These are phyloP conservation scores for Pistacia integerrima DNA, from an alignment of 345 rosid genomes.

Conservation along the genomic window DNA sequence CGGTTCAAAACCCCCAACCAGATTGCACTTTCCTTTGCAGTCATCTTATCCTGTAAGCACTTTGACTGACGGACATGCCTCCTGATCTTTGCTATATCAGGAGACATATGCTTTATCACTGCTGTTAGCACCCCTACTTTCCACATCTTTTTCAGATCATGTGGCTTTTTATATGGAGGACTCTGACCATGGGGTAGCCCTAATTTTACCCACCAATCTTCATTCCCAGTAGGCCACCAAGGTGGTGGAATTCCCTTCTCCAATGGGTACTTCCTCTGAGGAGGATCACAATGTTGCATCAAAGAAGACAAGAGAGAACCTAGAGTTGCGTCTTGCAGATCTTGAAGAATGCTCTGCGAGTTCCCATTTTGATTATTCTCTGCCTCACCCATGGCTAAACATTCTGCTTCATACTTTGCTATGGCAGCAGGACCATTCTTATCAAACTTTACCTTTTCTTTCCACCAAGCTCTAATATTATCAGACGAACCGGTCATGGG, in stretches of 20 bases:
- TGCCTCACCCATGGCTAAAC: constrained; percentile 60
- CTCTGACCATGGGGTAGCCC: constrained; percentile 64
- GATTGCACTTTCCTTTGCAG: constrained; percentile 97
- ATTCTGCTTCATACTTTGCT: constrained; percentile 75
- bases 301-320: constrained; percentile 93
- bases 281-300: constrained; percentile 99
- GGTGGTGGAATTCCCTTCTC: constrained; percentile 92
- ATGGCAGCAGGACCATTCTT: constrained; percentile 98
- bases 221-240: constrained; percentile 98
- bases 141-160: constrained; percentile 99
- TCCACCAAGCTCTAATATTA: constrained; percentile 98
- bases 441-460: constrained; percentile 96
- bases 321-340: constrained; percentile 96
- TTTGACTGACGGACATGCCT: constrained; percentile 92
- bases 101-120: constrained; percentile 96
- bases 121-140: constrained; percentile 96
- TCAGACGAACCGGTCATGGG: constrained; percentile 96
- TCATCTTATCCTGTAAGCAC: constrained; percentile 99
- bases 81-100: constrained; percentile 93
- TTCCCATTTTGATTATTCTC: constrained; percentile 60
- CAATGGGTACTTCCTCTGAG: constrained; percentile 93
- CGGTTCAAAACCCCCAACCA: constrained; percentile 91
- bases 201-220: constrained; percentile 90
- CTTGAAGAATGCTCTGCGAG: constrained; percentile 72
- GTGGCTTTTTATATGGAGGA: constrained; percentile 95